Conservation (phyloP, 345 rosid species). For the Ceriops decandra region DNA sequence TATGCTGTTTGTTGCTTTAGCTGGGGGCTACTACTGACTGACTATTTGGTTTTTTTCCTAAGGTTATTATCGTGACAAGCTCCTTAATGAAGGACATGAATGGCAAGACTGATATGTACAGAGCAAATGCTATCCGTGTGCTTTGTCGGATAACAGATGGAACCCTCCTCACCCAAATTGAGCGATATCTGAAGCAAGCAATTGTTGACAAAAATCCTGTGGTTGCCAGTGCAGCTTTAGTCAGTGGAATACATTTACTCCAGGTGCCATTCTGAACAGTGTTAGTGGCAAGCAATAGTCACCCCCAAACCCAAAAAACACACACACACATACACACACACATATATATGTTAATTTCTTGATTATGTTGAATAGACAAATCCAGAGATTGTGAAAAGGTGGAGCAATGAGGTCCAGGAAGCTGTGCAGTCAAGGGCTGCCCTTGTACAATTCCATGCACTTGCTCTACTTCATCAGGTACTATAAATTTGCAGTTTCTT, state of each 20-base stretch:
- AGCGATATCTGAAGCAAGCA: conserved; percentile 95
- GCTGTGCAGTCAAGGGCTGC: conserved; percentile 97
- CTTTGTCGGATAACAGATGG: conserved; percentile 95
- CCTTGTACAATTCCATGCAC: conserved; percentile 96
- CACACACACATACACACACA: too few species aligned
- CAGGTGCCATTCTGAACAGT: conserved; percentile 45
- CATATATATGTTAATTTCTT: background rate
- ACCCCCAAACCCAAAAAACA: too few species aligned
- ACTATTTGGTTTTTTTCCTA: conserved; percentile 1
- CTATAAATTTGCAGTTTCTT: conserved; percentile 11
- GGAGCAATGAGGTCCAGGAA: conserved; percentile 99
- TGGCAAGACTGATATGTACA: conserved; percentile 96
- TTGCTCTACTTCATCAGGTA: conserved; percentile 90
- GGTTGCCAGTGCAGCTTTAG: conserved; percentile 98
- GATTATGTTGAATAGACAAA: conserved; percentile 18
- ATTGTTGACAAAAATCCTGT: conserved; percentile 98
- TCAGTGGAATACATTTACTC: conserved; percentile 93
- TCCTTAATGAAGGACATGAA: conserved; percentile 99
- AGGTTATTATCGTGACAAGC: conserved; percentile 99
- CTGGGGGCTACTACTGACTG: conserved; percentile 15
- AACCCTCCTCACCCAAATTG: conserved; percentile 86
- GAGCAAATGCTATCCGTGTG: conserved; percentile 97
- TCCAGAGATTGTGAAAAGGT: conserved; percentile 73
- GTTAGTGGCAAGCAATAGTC: too few species aligned
- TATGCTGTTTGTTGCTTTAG: background rate